Base-by-base conservation (phyloP, 2,329 filamentous ascomycete genomes). In the Exophiala phaeomuriformis region DNA sequence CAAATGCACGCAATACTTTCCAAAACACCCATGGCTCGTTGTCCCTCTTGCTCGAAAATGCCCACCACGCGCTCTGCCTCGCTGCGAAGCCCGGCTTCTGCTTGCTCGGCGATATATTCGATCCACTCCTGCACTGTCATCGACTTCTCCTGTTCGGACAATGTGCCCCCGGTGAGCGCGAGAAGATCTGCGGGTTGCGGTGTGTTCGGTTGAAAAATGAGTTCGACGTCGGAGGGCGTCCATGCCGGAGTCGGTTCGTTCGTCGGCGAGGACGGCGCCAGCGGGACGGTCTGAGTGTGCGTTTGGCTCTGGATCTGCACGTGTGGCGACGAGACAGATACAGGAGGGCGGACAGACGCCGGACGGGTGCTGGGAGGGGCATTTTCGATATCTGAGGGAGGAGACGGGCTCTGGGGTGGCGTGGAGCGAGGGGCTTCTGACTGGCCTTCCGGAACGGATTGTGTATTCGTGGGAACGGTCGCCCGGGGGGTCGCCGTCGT, bases 91-190 rank as follows among this genome's bases (percentile, higher is more conserved):
- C 83, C 84, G 69, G 84, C 81, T 73, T 97, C 90, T 0, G 88
- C 89, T 66, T 84, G 77, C 56, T 79, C 78, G 0, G 93, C 93
- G 61, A 93, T 90, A 70, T 84, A 80, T 53, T 83, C 76, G 37
- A 98, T 86, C 89, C 91, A 98, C 69, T 96, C 84, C 68, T 95
- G 89, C 0, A 97, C 88, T 3, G 84, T 91, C 90, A 98, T 95
- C 36, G 79, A 76, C 74, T 86, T 90, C 73, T 97, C 93, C 0
- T 83, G 80, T 49, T 79, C 86, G 1, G 80, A 85, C 49, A 98
- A 71, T 9, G 79, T 79, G 61, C 84, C 77, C 51, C 60, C 68
- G n/a, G 52, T 53, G 56, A 69, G 64, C 5, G 67, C 55, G 44
- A 68, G 62, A 29, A 64, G 53, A 64, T 78, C 77, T 41, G 77